phyloP scores from a whole-genome alignment of 768 basidiomycete species.

The Boletus pseudopeckii region DNA sequence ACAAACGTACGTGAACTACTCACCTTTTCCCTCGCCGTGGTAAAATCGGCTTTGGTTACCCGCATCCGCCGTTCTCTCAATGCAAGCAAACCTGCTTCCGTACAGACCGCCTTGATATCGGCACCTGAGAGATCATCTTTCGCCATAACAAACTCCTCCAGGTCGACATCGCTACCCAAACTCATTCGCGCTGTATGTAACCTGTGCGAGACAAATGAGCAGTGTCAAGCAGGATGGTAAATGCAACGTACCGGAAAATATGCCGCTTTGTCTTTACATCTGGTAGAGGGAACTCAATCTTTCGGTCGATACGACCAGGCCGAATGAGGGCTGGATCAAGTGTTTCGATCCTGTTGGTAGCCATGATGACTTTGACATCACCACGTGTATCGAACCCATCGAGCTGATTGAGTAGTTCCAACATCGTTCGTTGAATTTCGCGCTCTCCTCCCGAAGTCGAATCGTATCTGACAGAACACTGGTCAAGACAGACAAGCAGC shows the following conservation, averaged over 20 bases:
- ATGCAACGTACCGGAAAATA: conserved; percentile 75
- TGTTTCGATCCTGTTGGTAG: conserved; percentile 96
- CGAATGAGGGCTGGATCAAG: conserved; percentile 97
- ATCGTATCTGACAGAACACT: conserved; percentile 65
- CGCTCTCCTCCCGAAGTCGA: conserved; percentile 98
- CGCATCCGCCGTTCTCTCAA: conserved; percentile 93
- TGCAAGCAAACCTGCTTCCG: conserved; percentile 95
- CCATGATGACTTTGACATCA: conserved; percentile 99
- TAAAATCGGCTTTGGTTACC: conserved; percentile 89
- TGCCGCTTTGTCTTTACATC: conserved; percentile 99
- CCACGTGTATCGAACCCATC: conserved; percentile 99
- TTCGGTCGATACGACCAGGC: conserved; percentile 96
- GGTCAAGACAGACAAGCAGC: conserved; percentile 3
- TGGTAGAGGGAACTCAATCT: conserved; percentile 97
- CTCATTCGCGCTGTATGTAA: conserved; percentile 96
- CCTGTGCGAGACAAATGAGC: conserved; percentile 35
- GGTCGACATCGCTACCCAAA: conserved; percentile 79
- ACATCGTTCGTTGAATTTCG: conserved; percentile 98
- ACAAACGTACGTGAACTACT: conserved; percentile 9
- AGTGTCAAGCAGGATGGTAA: neutral
- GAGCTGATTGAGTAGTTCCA: conserved; percentile 96
- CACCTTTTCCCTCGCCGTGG: conserved; percentile 91
- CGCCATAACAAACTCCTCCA: conserved; percentile 92
- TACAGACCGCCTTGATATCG: conserved; percentile 98
- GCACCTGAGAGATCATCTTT: conserved; percentile 97